Conservation (phyloP, 2,329 filamentous ascomycete species). For the Cladophialophora bantiana region DNA sequence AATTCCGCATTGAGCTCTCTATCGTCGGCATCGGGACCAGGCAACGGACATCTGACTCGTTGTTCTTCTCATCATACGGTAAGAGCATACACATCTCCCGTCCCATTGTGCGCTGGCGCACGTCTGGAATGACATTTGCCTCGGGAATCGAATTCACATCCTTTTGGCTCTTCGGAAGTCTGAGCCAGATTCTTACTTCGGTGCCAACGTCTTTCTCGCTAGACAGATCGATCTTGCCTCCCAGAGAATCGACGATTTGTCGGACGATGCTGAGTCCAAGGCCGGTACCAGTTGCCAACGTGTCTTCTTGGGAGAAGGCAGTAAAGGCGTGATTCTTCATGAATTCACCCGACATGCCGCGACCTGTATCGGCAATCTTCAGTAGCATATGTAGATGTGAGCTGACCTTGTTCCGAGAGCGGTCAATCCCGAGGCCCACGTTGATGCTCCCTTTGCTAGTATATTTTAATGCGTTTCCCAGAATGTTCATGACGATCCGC, state of each 20-base stretch:
- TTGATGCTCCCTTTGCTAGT: slow-evolving; percentile 61
- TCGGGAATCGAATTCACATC: slow-evolving; percentile 3
- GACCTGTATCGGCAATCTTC: slow-evolving; percentile 68
- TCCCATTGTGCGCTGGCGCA: slow-evolving; percentile 24
- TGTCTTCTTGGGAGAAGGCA: slow-evolving; percentile 66
- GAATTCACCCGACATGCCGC: slow-evolving; percentile 70
- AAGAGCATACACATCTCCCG: slow-evolving; percentile 32
- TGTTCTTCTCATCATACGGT: slow-evolving; percentile 15
- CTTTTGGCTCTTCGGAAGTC: slow-evolving; percentile 29
- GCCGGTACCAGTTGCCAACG: slow-evolving; percentile 56
- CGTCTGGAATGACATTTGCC: slow-evolving; percentile 24
- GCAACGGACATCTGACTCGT: not conserved
- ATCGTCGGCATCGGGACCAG: slow-evolving; percentile 33
- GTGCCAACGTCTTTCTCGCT: slow-evolving; percentile 64
- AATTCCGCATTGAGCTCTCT: slow-evolving; percentile 29
- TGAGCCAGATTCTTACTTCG: slow-evolving; percentile 50
- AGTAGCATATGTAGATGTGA: slow-evolving; percentile 47
- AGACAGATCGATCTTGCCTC: slow-evolving; percentile 65
- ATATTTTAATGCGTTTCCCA: slow-evolving; percentile 70
- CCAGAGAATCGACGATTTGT: slow-evolving; percentile 65
- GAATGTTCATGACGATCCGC: slow-evolving; percentile 68
- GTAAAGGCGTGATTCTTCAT: slow-evolving; percentile 66
- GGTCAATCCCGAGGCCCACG: slow-evolving; percentile 49
- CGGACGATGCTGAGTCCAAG: slow-evolving; percentile 71
- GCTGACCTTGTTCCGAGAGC: slow-evolving; percentile 44